Base-by-base conservation (phyloP, 805 yeast species). In the Candida taoyuanica region DNA sequence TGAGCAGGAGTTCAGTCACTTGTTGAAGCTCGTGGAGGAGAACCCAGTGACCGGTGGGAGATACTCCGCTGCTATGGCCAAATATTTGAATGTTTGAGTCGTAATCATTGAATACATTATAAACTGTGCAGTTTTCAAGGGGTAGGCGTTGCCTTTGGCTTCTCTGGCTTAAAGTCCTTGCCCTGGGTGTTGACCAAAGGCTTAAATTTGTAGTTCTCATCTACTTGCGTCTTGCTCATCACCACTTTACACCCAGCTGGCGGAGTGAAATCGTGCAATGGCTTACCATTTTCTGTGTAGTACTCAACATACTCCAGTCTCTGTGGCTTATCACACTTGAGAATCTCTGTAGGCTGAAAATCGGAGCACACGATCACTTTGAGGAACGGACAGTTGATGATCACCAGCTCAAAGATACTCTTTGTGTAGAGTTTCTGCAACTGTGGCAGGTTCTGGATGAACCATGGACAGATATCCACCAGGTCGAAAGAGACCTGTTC, bases 1-100 rank as follows among this genome's bases (percentile, higher is more conserved):
- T 3, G 76, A 71, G 15, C 71, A 54, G 0, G 86, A 81, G 39
- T 69, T 82, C 46, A 60, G 14, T 24, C 11, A 23, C 5, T 11
- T 33, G 5, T 9, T 24, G 12, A 16, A 33, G 16, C 27, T 17
- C 4, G 11, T 33, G 19, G 21, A 33, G 19, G 17, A 16, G 14
- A 5, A 15, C 9, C n/a, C 24, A 11, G 29, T 33, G 8, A n/a
- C 9, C 19, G 35, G 35, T 12, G 14, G 15, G 7, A 23, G 35
- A 24, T 23, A 23, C 17, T 5, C 5, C 5, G 21, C 13, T 5
- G 14, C n/a, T 16, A 15, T 9, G 7, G 21, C 24, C 14, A 24
- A 24, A 16, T 25, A 20, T 17, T 33, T 33, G 29, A 26, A 33
- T 17, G 31, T 28, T 28, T 28, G 31, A 28, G 7, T 28, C 29